Evolutionary conservation across 768 basidiomycete genomes (phyloP).

Genomic region (Atractiella rhizophila): DNA sequence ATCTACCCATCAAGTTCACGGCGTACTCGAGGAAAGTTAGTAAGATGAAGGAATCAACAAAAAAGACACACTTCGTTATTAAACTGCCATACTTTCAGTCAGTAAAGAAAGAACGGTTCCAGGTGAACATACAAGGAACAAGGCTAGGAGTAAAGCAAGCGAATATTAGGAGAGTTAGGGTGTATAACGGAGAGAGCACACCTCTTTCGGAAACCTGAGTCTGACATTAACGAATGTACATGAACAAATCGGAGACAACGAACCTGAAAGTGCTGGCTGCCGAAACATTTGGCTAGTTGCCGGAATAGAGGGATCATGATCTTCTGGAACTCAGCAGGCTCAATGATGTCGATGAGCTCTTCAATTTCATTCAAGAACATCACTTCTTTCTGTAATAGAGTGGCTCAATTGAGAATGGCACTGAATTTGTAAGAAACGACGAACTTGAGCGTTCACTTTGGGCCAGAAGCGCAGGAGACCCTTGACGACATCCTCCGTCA

Average conservation of each 20-base stretch:
- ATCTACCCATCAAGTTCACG: conserved; percentile 95
- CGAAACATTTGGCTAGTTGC: conserved; percentile 87
- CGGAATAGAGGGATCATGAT: conserved; percentile 77
- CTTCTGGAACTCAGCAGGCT: conserved; percentile 86
- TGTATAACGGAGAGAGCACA: conserved; percentile 28
- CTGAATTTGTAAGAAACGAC: no score
- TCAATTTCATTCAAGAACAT: conserved; percentile 99
- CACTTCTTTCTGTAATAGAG: conserved; percentile 95
- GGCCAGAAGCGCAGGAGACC: conserved; percentile 97
- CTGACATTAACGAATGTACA: neutral
- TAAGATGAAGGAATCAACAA: no score
- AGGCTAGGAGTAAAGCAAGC: no score
- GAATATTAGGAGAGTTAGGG: no score
- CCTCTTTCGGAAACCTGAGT: conserved; percentile 68
- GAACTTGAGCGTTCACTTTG: conserved; percentile 92
- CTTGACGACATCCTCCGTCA: conserved; percentile 86
- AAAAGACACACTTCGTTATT: neutral
- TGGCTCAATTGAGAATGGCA: no score
- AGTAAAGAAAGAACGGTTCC: neutral
- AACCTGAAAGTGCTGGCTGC: conserved; percentile 90
- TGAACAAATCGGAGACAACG: conserved; percentile 1
- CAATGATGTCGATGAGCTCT: conserved; percentile 93
- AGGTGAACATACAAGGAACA: no score
- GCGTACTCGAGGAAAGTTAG: no score
- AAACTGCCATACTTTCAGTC: neutral